Evolutionary conservation across 2,329 filamentous ascomycete species (phyloP).

Genomic region (Botrytis deweyae): DNA sequence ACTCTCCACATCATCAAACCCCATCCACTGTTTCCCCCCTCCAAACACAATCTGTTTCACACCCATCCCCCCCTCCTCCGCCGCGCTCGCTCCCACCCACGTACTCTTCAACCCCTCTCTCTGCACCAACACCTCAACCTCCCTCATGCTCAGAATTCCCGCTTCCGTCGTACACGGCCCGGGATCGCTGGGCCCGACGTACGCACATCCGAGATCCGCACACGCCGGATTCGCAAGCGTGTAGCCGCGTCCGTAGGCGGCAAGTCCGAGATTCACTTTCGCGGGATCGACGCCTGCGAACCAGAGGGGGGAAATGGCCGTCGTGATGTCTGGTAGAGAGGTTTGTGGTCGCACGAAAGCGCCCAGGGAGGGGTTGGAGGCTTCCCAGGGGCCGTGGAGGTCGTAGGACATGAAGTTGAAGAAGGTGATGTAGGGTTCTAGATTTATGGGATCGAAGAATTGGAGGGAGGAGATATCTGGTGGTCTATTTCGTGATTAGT

Average conservation of each 20-base stretch:
- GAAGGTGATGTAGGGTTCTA: slow-evolving; percentile 37
- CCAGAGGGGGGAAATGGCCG: slow-evolving; percentile 44
- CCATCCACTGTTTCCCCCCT: slow-evolving; percentile 44
- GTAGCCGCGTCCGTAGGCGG: slow-evolving; percentile 49
- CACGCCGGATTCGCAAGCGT: slow-evolving; percentile 37
- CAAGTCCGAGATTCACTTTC: slow-evolving; percentile 50
- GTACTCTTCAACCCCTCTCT: slow-evolving; percentile 29
- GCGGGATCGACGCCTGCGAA: slow-evolving; percentile 42
- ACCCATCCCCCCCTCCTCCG: not conserved
- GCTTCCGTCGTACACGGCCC: slow-evolving; percentile 37
- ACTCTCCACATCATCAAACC: slow-evolving; percentile 41
- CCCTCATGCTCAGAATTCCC: slow-evolving; percentile 38
- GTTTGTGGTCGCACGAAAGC: slow-evolving; percentile 43
- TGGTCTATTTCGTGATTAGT: slow-evolving; percentile 29
- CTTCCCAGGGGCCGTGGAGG: slow-evolving; percentile 47
- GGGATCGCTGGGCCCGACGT: slow-evolving; percentile 27
- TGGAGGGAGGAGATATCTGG: slow-evolving; percentile 39
- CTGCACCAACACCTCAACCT: slow-evolving; percentile 40
- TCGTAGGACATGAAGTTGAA: slow-evolving; percentile 42
- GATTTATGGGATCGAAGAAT: slow-evolving; percentile 36
- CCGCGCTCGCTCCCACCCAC: slow-evolving; percentile 21
- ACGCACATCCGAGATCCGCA: slow-evolving; percentile 34
- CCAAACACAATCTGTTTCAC: slow-evolving; percentile 37
- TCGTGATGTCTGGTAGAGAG: slow-evolving; percentile 45
- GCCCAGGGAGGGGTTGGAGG: slow-evolving; percentile 34